phyloP scores from a whole-genome alignment of 2,329 filamentous ascomycete species.

The Pseudogymnoascus sp. region DNA sequence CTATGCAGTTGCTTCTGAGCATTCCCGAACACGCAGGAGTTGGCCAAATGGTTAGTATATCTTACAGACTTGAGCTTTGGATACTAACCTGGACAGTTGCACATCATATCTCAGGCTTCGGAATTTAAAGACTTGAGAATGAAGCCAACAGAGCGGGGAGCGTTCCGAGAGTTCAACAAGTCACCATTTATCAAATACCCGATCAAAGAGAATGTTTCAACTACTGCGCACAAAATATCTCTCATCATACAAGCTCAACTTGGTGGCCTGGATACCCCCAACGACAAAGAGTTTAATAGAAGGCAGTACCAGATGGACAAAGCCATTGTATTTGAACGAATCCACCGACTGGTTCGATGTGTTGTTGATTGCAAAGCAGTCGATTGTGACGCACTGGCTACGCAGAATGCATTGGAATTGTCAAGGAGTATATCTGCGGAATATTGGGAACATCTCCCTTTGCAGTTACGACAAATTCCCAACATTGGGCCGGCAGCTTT shows the following conservation, averaged over 20 bases:
- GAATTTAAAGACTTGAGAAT: conserved; percentile 70
- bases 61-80: not conserved
- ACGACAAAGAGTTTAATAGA: conserved; percentile 47
- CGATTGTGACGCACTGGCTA: conserved; percentile 56
- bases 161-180: conserved; percentile 68
- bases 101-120: conserved; percentile 55
- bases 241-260: conserved; percentile 71
- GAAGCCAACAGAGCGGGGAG: conserved; percentile 58
- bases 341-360: conserved; percentile 65
- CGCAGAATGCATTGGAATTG: conserved; percentile 66
- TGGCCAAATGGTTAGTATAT: conserved; percentile 58
- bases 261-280: conserved; percentile 56
- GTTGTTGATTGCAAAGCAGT: conserved; percentile 63
- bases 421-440: conserved; percentile 67
- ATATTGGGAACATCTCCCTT: conserved; percentile 68
- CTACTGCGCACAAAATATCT: conserved; percentile 66
- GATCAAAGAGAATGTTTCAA: conserved; percentile 59
- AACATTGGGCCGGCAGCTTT: conserved; percentile 69
- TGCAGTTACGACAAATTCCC: conserved; percentile 77
- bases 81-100: conserved; percentile 45
- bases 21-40: conserved; percentile 54
- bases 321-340: conserved; percentile 56
- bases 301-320: conserved; percentile 55
- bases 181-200: conserved; percentile 61
- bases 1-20: conserved; percentile 64